Base-by-base conservation (phyloP, 2,329 filamentous ascomycete genomes). In the Pseudocercospora fuligena region DNA sequence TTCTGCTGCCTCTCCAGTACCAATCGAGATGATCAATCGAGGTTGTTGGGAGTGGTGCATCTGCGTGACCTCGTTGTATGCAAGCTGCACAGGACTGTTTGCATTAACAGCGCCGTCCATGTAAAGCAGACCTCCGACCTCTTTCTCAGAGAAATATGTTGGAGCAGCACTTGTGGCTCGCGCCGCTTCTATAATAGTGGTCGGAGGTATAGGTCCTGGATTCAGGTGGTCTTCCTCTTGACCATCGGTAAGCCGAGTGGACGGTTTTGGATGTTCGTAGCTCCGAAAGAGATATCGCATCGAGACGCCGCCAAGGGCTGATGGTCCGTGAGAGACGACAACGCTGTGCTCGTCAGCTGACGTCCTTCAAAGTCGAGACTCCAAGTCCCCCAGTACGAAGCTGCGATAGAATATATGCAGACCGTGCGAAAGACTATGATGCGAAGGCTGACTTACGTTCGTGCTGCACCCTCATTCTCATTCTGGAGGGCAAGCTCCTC, bases 111-210 rank as follows among this genome's bases (percentile, higher is more conserved):
- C 71, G 4, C 71, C 71, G 27, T 73, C 71, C 12, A 60, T 36
- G 46, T 69, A 61, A 1, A 49, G 47, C 11, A 25, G 27, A 3
- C 27, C 57, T 3, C 31, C 57, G 12, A 69, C 60, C 8, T 61
- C 14, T 2, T 70, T 43, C 12, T 60, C 54, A 8, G 57, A 25
- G 36, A 71, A 72, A 53, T 65, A 73, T 1, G 47, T 60, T 0
- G 69, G 69, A 2, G 71, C 71, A 11, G 71, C 68, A 25, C 66
- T 68, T 1, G 71, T 73, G 11, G 71, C 69, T 23, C 68, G 63
- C 7, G 66, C 69, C 2, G 63, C 67, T 21, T 65, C 23, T 65
- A 64, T 71, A n/a, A 73, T 65, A 1, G 66, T 61, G 1, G 40
- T 51, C 5, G 59, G 47, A 11, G 65, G 54, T 9, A 69, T 66